Base-by-base conservation (phyloP, 129 eudicot genomes). In the Heracleum sosnowskyi region DNA sequence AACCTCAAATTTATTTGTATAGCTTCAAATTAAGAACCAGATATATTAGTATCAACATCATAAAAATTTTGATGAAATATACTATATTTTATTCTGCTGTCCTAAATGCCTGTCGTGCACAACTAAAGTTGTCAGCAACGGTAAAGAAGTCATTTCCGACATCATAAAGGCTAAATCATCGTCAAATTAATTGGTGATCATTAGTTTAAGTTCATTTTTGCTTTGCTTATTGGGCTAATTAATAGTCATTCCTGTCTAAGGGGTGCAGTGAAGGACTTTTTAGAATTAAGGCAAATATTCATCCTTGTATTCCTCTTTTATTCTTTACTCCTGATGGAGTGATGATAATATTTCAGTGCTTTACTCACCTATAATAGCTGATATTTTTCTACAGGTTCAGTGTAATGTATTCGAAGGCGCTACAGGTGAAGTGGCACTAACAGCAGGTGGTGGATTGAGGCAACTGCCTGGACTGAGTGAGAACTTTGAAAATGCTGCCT, bases 351-450 rank as follows among this genome's bases (percentile, higher is more conserved):
- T 4, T 63, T 39, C 4, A 35, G 26, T 9, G 13, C 7, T 24
- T 20, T 37, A 4, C 15, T 42, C 31, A 22, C 20, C 28, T 8
- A 40, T 77, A 34, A 4, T 62, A 51, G 46, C 24, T 66, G 11
- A 66, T 66, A 8, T 35, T 64, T 37, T 74, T 41, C 24, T 44
- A 24, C 88, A 96, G 99, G 96, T 80, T 77, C 99, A 96, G 78
- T 96, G 99, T 83, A 96, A 92, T 85, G 99, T 92, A 71, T 96
- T 96, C 75, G 88, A 96, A 82, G 99, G 99, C 63, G 97, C 97
- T 74, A 87, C 71, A 77, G 97, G 97, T 34, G 97, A 92, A 82
- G 91, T 96, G 75, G 90, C 89, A 36, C 85, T 96, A 77, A 96
- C 99, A 62, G 91, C 93, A 77, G 97, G 83, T 76, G 99, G 99